Conservation (phyloP, 1,284 basidiomycete species). For the Erythrobasidium hasegawianum region DNA sequence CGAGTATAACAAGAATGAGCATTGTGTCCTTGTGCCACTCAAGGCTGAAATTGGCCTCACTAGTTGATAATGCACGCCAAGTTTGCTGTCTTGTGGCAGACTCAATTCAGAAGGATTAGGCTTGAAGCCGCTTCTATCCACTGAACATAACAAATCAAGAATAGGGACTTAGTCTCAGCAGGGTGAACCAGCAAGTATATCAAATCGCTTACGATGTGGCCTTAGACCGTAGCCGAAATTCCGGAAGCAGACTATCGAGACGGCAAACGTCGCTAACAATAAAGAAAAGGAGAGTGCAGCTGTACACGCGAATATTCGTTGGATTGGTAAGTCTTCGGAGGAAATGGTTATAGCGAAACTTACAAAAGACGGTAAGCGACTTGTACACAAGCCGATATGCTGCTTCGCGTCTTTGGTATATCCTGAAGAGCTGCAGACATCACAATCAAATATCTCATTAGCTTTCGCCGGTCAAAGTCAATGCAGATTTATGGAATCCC, state of each 20-base stretch:
- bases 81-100: neutral
- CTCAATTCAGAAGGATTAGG: neutral
- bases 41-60: neutral
- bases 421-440: constrained; percentile 47
- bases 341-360: constrained; percentile 36
- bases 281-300: constrained; percentile 71
- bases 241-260: constrained; percentile 64
- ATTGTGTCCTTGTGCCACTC: too few species aligned
- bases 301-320: too few species aligned
- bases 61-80: neutral
- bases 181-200: too few species aligned
- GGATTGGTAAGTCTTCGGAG: too few species aligned
- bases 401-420: constrained; percentile 41
- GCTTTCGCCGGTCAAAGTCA: too few species aligned
- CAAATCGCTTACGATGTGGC: constrained; percentile 54
- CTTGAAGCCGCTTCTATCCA: neutral
- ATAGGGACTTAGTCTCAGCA: too few species aligned
- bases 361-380: constrained; percentile 50
- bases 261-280: constrained; percentile 67
- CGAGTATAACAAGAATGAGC: neutral
- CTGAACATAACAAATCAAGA: too few species aligned
- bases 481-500: too few species aligned
- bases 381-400: constrained; percentile 47
- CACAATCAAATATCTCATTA: too few species aligned
- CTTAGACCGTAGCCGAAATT: constrained; percentile 78